These are phyloP conservation scores for Glutinoglossum americanum DNA, from an alignment of 495 filamentous ascomycete species.

Conservation along the genomic window DNA sequence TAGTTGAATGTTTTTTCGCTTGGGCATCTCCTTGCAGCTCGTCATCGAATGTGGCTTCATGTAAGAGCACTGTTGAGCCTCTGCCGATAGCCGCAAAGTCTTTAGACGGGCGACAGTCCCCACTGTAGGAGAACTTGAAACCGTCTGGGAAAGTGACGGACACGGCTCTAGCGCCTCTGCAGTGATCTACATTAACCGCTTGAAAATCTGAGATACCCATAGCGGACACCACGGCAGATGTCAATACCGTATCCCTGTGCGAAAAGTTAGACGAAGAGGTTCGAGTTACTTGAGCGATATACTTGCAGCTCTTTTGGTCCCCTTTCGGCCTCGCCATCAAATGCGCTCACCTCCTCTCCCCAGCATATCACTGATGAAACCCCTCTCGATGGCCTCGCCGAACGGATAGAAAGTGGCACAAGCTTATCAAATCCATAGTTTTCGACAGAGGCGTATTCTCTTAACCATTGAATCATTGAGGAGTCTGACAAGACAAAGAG, in stretches of 20 bases:
- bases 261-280: conserved; percentile 1
- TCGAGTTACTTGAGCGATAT: neutral
- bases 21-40: conserved; percentile 53
- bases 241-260: neutral
- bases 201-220: conserved; percentile 27
- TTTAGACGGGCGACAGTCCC: conserved; percentile 65
- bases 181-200: conserved; percentile 50
- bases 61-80: conserved; percentile 62
- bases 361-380: neutral
- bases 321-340: neutral
- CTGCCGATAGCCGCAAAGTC: conserved; percentile 47
- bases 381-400: neutral
- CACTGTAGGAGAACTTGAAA: conserved; percentile 80
- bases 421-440: conserved; percentile 46
- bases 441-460: conserved; percentile 60
- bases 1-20: conserved; percentile 81
- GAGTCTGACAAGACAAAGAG: conserved; percentile 38
- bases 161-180: conserved; percentile 52
- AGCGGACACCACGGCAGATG: neutral
- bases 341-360: neutral
- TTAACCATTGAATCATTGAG: conserved; percentile 48
- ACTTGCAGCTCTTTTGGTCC: neutral
- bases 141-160: conserved; percentile 53
- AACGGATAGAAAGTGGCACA: conserved; percentile 15
- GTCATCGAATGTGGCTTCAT: conserved; percentile 91